Base-by-base conservation (phyloP, 345 rosid genomes). In the Cardamine occulta region DNA sequence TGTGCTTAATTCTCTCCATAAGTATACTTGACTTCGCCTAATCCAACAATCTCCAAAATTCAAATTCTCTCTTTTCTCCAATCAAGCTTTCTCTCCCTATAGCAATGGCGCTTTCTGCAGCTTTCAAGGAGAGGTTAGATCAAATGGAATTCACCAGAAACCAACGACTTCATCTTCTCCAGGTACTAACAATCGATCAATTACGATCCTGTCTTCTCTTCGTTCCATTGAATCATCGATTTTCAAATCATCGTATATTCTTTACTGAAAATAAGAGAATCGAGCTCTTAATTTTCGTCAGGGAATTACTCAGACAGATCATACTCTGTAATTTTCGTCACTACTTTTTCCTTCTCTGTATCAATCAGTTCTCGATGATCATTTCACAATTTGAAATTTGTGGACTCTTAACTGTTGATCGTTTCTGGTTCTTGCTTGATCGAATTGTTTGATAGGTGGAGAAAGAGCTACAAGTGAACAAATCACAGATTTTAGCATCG, bases 111-210 rank as follows among this genome's bases (percentile, higher is more conserved):
- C 90, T 88, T 44, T 80, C 90, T 37, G 66, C 76, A 39, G 85
- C 96, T 14, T 92, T 91, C 81, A 82, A 78, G 26, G 91, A 88
- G 71, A 81, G 97, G 62, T 81, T 92, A 2, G 88, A 87, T 31
- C 84, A 80, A 37, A 86, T 89, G 91, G 96, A 92, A 53, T 75
- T 63, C 5, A 82, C 89, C 66, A 85, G 92, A 82, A 86, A 78
- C 72, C 76, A 88, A 53, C 88, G 91, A 12, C 85, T 92, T 63
- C 34, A 72, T 61, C 87, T 86, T 58, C 96, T 87, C 35, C 90
- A 86, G 90, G 96, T 88, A 62, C 17, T 17, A 37, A 11, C 24
- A 26, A 7, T 23, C 32, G 42, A 37, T 29, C 49, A 19, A 37
- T 31, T 66, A 44, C 26, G 5, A 62, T 69, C 32, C 54, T 32